phyloP scores from a whole-genome alignment of 1,139 yeast genomes.

The Hemisphaericaspora subhashii region DNA sequence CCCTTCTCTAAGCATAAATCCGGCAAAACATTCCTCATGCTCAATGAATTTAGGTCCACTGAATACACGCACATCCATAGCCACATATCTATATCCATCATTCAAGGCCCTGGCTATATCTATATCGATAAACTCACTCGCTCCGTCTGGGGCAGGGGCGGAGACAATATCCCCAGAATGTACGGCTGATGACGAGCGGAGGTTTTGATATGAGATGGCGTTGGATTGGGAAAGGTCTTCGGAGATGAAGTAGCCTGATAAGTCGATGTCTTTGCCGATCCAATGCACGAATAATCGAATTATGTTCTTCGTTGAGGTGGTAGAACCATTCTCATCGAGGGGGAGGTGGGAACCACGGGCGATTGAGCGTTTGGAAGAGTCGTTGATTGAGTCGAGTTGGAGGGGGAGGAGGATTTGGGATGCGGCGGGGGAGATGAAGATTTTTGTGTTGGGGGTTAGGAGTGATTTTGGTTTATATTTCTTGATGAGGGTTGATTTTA shows the following conservation, averaged over 20 bases:
- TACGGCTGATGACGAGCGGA: constrained; percentile 6
- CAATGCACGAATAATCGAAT: constrained; percentile 14
- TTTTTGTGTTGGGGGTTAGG: background rate
- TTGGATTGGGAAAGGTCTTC: constrained; percentile 8
- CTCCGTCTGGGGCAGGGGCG: constrained; percentile 15
- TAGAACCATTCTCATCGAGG: no score
- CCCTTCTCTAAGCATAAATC: constrained; percentile 12
- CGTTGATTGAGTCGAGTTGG: constrained; percentile 3
- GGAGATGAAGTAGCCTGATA: constrained; percentile 10
- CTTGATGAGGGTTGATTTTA: background rate
- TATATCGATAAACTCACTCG: constrained; percentile 14
- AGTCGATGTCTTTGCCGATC: constrained; percentile 14
- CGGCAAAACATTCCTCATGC: constrained; percentile 14
- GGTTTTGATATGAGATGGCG: background rate
- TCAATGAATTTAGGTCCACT: constrained; percentile 6
- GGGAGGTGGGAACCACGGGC: constrained; percentile 12
- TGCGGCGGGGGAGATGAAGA: constrained; percentile 8
- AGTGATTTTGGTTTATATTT: background rate
- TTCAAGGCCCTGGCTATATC: constrained; percentile 7
- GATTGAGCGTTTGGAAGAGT: constrained; percentile 9
- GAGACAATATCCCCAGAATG: constrained; percentile 15
- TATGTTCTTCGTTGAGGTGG: constrained; percentile 7
- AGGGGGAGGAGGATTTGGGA: constrained; percentile 7
- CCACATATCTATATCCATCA: constrained; percentile 10
- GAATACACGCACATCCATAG: constrained; percentile 12